Percentiles rank a stretch among this genome's conserved stretches.
These are phyloP conservation scores for Curvularia lunata DNA, from an alignment of 2,329 filamentous ascomycete genomes.

Conservation along the genomic window DNA sequence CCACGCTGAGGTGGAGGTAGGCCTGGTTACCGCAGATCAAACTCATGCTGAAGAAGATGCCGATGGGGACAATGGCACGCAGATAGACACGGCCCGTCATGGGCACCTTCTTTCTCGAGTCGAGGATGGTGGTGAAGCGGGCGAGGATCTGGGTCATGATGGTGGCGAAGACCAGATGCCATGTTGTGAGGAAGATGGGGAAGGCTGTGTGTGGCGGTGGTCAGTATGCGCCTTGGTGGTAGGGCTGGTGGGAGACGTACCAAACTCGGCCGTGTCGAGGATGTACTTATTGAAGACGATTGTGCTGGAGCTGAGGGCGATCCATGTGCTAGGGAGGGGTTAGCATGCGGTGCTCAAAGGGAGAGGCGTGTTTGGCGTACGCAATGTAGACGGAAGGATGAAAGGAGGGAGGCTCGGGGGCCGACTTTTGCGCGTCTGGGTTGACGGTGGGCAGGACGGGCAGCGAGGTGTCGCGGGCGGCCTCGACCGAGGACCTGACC, in stretches of 20 bases:
- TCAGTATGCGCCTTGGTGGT: slow-evolving; percentile 34
- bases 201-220: slow-evolving; percentile 29
- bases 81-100: slow-evolving; percentile 96
- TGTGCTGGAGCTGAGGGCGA: slow-evolving; percentile 87
- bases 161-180: slow-evolving; percentile 92
- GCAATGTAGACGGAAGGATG: slow-evolving; percentile 87
- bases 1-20: slow-evolving; percentile 92
- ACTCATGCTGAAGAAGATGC: slow-evolving; percentile 92
- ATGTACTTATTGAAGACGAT: slow-evolving; percentile 99
- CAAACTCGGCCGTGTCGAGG: slow-evolving; percentile 82
- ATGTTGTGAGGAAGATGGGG: slow-evolving; percentile 80
- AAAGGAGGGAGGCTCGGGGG: slow-evolving; percentile 64
- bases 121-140: slow-evolving; percentile 85
- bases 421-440: slow-evolving; percentile 72
- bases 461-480: slow-evolving; percentile 64
- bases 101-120: slow-evolving; percentile 93
- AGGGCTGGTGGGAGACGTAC: slow-evolving; percentile 59
- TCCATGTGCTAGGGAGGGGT: slow-evolving; percentile 74
- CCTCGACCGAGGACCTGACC: slow-evolving; percentile 80
- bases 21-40: slow-evolving; percentile 96
- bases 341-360: slow-evolving; percentile 21
- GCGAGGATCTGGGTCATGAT: slow-evolving; percentile 93
- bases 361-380: slow-evolving; percentile 58
- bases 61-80: slow-evolving; percentile 91
- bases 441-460: slow-evolving; percentile 81